Percentiles rank a stretch among this genome's conserved stretches.
Conservation (phyloP, 176 grass and related monocot genomes). For the Musa beccarii region DNA sequence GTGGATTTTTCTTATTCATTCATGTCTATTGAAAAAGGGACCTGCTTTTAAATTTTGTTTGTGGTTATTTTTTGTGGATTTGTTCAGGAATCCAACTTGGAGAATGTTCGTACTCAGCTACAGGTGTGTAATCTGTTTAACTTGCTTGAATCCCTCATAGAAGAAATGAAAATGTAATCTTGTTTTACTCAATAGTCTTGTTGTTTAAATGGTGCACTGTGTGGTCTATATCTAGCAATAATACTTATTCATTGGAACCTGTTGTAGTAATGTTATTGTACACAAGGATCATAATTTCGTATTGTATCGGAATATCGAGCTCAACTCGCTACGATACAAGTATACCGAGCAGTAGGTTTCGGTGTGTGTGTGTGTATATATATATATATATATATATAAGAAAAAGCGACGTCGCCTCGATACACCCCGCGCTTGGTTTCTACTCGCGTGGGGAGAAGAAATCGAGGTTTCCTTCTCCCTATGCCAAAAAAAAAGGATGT, state of each 20-base stretch:
- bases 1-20: constrained; percentile 20
- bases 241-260: background rate
- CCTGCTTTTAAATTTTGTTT: background rate
- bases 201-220: background rate
- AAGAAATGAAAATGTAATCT: background rate
- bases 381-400: too few species aligned
- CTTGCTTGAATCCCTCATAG: constrained; percentile 3
- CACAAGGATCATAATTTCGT: too few species aligned
- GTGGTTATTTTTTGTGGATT: constrained; percentile 11
- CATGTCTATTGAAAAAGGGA: background rate
- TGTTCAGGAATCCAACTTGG: constrained; percentile 83
- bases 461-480: too few species aligned
- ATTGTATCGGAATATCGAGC: too few species aligned
- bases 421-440: too few species aligned
- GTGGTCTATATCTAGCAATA: background rate
- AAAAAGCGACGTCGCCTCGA: too few species aligned
- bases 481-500: too few species aligned
- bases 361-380: too few species aligned
- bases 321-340: too few species aligned
- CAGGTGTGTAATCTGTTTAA: constrained; percentile 30
- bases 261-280: background rate
- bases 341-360: too few species aligned
- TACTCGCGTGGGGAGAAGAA: too few species aligned
- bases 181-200: background rate
- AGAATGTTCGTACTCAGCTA: constrained; percentile 73